These are phyloP conservation scores for Akanthomyces lecanii DNA, from an alignment of 2,329 filamentous ascomycete species.

Conservation along the genomic window DNA sequence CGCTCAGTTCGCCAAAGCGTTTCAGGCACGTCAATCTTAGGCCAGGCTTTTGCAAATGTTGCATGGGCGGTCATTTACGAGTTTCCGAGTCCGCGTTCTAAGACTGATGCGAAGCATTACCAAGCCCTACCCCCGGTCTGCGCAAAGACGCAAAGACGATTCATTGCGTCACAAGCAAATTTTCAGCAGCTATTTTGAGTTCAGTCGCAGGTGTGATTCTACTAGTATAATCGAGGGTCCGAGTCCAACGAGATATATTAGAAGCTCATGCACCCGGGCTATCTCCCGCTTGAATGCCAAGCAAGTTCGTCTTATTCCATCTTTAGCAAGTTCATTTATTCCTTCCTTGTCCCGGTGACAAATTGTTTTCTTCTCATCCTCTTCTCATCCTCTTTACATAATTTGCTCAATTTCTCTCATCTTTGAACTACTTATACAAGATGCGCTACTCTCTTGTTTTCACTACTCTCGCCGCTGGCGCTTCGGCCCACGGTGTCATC, in stretches of 20 bases:
- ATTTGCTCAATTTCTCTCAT: background rate
- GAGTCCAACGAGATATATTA: conserved; percentile 1
- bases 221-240: background rate
- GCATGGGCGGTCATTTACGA: background rate
- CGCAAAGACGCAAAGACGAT: background rate
- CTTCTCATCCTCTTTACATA: background rate
- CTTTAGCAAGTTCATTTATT: background rate
- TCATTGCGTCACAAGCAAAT: background rate
- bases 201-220: background rate
- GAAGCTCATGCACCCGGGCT: background rate
- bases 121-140: background rate
- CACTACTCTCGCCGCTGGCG: conserved; percentile 1
- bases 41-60: background rate
- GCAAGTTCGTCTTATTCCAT: background rate
- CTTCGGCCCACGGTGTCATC: conserved; percentile 48
- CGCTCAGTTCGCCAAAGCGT: conserved; percentile 13
- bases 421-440: background rate
- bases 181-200: background rate
- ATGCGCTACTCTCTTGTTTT: conserved; percentile 11
- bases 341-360: background rate
- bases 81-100: background rate
- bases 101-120: background rate
- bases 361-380: background rate
- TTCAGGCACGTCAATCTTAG: conserved; percentile 9
- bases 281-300: background rate